Evolutionary conservation across 2,329 filamentous ascomycete species (phyloP).

Genomic region (Aspergillus phoenicis): DNA sequence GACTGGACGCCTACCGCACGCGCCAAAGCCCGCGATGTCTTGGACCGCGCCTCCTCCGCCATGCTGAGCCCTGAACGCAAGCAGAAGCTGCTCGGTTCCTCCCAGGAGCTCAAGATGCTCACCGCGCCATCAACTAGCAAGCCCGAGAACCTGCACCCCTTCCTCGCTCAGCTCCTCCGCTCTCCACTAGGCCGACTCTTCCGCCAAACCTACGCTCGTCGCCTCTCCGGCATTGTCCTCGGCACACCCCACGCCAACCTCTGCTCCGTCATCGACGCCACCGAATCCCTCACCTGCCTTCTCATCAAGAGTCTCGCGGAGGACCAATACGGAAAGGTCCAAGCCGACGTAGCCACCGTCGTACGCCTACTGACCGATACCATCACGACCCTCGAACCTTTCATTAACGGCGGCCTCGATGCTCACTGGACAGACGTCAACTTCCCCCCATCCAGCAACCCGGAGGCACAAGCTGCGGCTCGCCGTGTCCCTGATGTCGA

Average conservation of each 20-base stretch:
- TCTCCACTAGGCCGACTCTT: slow-evolving; percentile 68
- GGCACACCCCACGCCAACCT: slow-evolving; percentile 73
- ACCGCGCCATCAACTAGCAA: slow-evolving; percentile 43
- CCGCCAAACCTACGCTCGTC: slow-evolving; percentile 67
- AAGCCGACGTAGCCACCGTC: slow-evolving; percentile 73
- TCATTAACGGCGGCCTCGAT: slow-evolving; percentile 55
- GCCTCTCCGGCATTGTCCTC: slow-evolving; percentile 68
- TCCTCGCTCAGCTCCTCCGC: slow-evolving; percentile 52
- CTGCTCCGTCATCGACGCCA: slow-evolving; percentile 69
- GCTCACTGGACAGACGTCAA: slow-evolving; percentile 79
- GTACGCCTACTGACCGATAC: slow-evolving; percentile 72
- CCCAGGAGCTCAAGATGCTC: slow-evolving; percentile 43
- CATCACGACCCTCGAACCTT: slow-evolving; percentile 69
- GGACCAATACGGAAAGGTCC: slow-evolving; percentile 84
- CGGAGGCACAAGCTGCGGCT: slow-evolving; percentile 35
- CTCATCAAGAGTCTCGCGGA: slow-evolving; percentile 74
- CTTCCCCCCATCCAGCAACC: slow-evolving; percentile 46
- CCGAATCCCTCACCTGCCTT: slow-evolving; percentile 69
- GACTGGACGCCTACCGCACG: slow-evolving; percentile 47
- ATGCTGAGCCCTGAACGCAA: slow-evolving; percentile 46
- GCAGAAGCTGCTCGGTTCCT: slow-evolving; percentile 38
- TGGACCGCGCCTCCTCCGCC: slow-evolving; percentile 43
- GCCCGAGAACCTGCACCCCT: slow-evolving; percentile 52
- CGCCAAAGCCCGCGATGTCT: slow-evolving; percentile 40
- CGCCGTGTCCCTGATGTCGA: slow-evolving; percentile 66